phyloP scores from a whole-genome alignment of 2,329 filamentous ascomycete genomes.

The Arthrobotrys iridis region DNA sequence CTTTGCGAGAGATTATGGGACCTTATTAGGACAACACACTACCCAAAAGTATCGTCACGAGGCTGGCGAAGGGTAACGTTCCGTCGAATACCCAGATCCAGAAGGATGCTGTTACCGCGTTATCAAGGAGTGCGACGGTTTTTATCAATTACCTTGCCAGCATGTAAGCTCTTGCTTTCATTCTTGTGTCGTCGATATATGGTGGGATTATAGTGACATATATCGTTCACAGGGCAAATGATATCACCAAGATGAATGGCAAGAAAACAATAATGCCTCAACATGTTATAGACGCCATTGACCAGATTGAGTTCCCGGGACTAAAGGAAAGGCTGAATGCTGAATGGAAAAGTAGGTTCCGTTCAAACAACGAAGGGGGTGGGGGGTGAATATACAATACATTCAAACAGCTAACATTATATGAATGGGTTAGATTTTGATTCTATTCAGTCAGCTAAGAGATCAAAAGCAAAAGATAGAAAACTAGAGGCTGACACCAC shows the following conservation, averaged over 20 bases:
- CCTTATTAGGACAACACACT: conserved; percentile 73
- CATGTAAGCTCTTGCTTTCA: conserved; percentile 68
- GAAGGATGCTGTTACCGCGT: conserved; percentile 79
- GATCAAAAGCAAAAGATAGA: conserved; percentile 15
- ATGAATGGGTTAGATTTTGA: conserved; percentile 15
- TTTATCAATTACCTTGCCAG: conserved; percentile 83
- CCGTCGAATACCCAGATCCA: conserved; percentile 74
- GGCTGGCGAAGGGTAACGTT: conserved; percentile 80
- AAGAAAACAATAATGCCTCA: conserved; percentile 68
- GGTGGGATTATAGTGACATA: neutral
- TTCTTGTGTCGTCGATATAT: neutral
- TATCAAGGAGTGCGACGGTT: conserved; percentile 83
- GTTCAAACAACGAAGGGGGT: too few relatives aligned
- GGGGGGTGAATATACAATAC: too few relatives aligned
- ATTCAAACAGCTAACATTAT: neutral
- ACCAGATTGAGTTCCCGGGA: conserved; percentile 83
- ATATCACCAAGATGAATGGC: conserved; percentile 71
- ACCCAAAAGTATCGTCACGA: conserved; percentile 82
- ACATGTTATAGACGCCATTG: conserved; percentile 94
- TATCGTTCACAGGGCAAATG: conserved; percentile 71
- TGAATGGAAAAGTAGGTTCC: conserved; percentile 69
- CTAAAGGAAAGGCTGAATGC: conserved; percentile 83
- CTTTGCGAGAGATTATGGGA: neutral
- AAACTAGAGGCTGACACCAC: conserved; percentile 22
- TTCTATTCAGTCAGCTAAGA: conserved; percentile 23